These are phyloP conservation scores for Hansenula anomala DNA, from an alignment of 1,139 yeast species.

Conservation along the genomic window DNA sequence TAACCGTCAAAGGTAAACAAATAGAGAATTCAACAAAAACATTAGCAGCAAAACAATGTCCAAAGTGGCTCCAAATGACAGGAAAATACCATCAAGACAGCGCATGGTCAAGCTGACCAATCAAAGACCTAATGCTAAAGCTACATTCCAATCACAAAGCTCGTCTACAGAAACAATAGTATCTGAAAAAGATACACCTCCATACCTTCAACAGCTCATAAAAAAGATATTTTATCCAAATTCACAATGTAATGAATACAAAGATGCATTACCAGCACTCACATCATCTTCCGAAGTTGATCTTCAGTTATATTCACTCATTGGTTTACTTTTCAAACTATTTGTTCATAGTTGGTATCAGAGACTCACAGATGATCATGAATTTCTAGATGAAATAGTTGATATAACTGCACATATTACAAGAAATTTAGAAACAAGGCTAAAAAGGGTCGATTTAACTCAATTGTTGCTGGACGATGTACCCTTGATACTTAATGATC, in stretches of 20 bases:
- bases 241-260: slow-evolving; percentile 10
- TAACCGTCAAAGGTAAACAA: not conserved
- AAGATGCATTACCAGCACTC: slow-evolving; percentile 27
- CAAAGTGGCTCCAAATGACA: not conserved
- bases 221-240: slow-evolving; percentile 22
- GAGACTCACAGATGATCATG: slow-evolving; percentile 34
- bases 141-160: not conserved
- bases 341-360: slow-evolving; percentile 44
- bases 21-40: too few relatives aligned
- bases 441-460: slow-evolving; percentile 27
- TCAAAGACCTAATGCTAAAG: not conserved
- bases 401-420: slow-evolving; percentile 33
- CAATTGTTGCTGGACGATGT: slow-evolving; percentile 36
- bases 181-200: slow-evolving; percentile 16
- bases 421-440: slow-evolving; percentile 31
- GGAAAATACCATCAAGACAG: not conserved
- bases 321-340: slow-evolving; percentile 38
- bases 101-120: not conserved
- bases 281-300: slow-evolving; percentile 33
- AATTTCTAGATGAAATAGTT: slow-evolving; percentile 34
- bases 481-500: slow-evolving; percentile 34
- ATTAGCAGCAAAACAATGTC: too few relatives aligned
- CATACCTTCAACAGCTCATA: slow-evolving; percentile 23
- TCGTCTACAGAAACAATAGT: not conserved
- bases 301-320: slow-evolving; percentile 36